Conservation (phyloP, 257 asterid genomes). For the Paulownia fortunei region DNA sequence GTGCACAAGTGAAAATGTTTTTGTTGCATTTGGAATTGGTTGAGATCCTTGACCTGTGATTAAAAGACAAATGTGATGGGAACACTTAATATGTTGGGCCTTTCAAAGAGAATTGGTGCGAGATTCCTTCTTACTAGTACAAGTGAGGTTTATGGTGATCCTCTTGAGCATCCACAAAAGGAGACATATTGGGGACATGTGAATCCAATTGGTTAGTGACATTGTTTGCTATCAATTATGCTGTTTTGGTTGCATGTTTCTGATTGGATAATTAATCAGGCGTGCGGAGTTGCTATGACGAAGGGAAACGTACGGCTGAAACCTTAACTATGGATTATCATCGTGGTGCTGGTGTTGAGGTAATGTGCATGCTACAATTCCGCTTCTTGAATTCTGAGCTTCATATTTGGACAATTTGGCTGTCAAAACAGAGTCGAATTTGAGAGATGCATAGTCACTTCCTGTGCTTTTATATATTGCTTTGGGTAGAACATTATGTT, state of each 20-base stretch:
- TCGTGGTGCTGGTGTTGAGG: constrained; percentile 94
- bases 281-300: constrained; percentile 93
- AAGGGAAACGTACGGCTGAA: constrained; percentile 95
- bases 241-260: constrained; percentile 19
- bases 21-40: constrained; percentile 25
- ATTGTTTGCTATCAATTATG: constrained; percentile 5
- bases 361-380: constrained; percentile 27
- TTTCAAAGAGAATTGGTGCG: constrained; percentile 93
- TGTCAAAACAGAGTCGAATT: no score
- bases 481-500: background rate
- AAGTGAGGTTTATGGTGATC: constrained; percentile 98
- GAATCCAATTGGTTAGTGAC: constrained; percentile 80
- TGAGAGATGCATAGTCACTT: background rate
- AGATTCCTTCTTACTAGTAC: constrained; percentile 92
- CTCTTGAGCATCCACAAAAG: constrained; percentile 99
- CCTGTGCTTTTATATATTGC: background rate
- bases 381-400: constrained; percentile 10
- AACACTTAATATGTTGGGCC: constrained; percentile 96
- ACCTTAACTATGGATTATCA: constrained; percentile 98
- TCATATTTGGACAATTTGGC: background rate
- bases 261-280: constrained; percentile 48
- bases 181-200: constrained; percentile 99
- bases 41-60: constrained; percentile 68
- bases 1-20: background rate
- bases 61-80: constrained; percentile 99